A percentile compares a stretch with the other conserved stretches of the same genome.
Conservation (phyloP, 2,329 filamentous ascomycete species). For the Fusarium caatingaense region DNA sequence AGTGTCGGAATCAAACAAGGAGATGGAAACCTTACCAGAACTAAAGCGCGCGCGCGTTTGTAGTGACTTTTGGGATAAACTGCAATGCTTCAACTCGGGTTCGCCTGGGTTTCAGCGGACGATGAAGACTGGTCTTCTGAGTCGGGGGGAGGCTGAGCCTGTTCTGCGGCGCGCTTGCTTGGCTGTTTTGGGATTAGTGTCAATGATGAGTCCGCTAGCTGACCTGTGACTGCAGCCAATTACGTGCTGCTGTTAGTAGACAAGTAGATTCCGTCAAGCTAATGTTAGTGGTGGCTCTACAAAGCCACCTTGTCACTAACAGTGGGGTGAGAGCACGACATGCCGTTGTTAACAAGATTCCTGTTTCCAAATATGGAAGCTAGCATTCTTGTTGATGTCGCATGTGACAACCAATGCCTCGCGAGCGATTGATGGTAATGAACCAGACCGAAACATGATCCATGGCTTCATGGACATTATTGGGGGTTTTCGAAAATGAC, state of each 20-base stretch:
- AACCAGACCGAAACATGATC: background rate
- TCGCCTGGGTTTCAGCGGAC: slow-evolving; percentile 50
- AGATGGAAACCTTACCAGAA: slow-evolving; percentile 49
- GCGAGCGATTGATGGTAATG: background rate
- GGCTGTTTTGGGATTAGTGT: slow-evolving; percentile 48
- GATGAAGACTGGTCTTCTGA: slow-evolving; percentile 46
- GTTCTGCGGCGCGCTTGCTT: slow-evolving; percentile 36
- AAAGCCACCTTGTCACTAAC: slow-evolving; percentile 2
- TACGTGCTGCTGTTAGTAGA: slow-evolving; percentile 19
- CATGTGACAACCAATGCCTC: slow-evolving; percentile 26
- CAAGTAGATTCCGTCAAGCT: background rate
- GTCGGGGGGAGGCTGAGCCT: slow-evolving; percentile 42
- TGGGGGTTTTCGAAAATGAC: background rate
- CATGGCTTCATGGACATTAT: slow-evolving; percentile 10
- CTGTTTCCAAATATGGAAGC: background rate
- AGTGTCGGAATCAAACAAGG: slow-evolving; percentile 26
- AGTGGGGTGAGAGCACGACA: background rate
- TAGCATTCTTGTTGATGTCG: slow-evolving; percentile 1
- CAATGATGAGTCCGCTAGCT: slow-evolving; percentile 34
- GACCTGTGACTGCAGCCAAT: slow-evolving; percentile 41
- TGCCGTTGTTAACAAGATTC: background rate
- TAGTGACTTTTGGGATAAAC: slow-evolving; percentile 42
- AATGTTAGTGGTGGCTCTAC: background rate
- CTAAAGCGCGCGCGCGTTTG: slow-evolving; percentile 45
- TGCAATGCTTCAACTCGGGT: slow-evolving; percentile 45